Base-by-base conservation (phyloP, 1,284 basidiomycete species). In the Ganoderma meredithae region DNA sequence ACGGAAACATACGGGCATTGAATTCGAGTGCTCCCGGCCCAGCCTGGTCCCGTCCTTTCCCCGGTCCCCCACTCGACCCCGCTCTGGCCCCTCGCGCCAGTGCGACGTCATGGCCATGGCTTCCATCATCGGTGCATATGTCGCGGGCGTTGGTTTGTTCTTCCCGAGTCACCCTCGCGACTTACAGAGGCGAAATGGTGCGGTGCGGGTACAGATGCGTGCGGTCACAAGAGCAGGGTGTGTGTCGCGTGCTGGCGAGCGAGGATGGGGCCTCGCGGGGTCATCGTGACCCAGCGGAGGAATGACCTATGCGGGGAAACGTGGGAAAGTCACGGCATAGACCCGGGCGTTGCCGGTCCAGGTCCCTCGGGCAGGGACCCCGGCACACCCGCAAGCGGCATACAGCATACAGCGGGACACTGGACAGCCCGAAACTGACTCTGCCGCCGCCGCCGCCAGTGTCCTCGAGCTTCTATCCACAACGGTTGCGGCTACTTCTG, bases 271-370 rank as follows among this genome's bases (percentile, higher is more conserved):
- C 67, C 36, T 8, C 63, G 58, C 62, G 59, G 58, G 61, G 65
- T 65, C 62, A 68, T 64, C 49, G 60, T 59, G 59, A 65, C 65
- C 10, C 31, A 47, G 33, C 17, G 27, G 56, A 65, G 60, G 60
- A n/a, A 72, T 72, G 71, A 72, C 71, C 69, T 72, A 69, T 73
- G 72, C 68, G 72, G 72, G 72, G 72, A 71, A 73, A 52, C 70
- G 72, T 73, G 72, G 58, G 72, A 73, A 69, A n/a, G 8, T 13
- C 27, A 4, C 36, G 33, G 25, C n/a, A 8, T 22, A 17, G 25
- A 22, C 3, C 36, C 41, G 71, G 71, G 40, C 66, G 60, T 63
- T 68, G 65, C 69, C 71, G 71, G 61, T 64, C 56, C 53, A 27
- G n/a, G 31, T 31, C 3, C 31, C 3, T 31, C 31, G 31, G 31